These are phyloP conservation scores for Cercospora sojina DNA, from an alignment of 2,329 filamentous ascomycete genomes.

Conservation along the genomic window DNA sequence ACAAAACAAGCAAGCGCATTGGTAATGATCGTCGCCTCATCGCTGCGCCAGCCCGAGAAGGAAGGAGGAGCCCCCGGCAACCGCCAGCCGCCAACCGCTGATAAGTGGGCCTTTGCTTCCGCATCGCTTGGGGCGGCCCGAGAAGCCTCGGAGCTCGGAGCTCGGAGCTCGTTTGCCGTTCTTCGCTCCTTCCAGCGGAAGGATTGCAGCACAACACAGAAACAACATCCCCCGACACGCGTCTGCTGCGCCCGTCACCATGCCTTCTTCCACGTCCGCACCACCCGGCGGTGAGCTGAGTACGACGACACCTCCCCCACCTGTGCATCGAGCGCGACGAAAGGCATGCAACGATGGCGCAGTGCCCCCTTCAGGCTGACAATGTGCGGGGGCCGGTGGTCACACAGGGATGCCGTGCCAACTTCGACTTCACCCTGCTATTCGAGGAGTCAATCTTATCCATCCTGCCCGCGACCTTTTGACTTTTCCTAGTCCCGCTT, in stretches of 20 bases:
- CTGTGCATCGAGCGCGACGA: background rate
- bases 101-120: background rate
- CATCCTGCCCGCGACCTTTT: constrained; percentile 24
- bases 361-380: constrained; percentile 19
- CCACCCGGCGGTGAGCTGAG: background rate
- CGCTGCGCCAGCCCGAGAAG: background rate
- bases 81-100: background rate
- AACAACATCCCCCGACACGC: background rate
- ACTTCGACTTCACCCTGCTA: constrained; percentile 31
- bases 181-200: background rate
- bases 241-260: background rate
- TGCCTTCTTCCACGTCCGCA: background rate
- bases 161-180: background rate
- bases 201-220: background rate
- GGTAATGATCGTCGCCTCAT: background rate
- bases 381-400: constrained; percentile 24
- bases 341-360: background rate
- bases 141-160: background rate
- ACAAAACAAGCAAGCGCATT: background rate
- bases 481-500: constrained; percentile 22
- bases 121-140: background rate
- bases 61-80: background rate
- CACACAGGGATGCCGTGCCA: constrained; percentile 17
- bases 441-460: constrained; percentile 31
- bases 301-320: background rate